Evolutionary conservation across 2,329 filamentous ascomycete genomes (phyloP), one percentile per base, ranked within the genome.

Genomic region (Apiospora malaysiana): DNA sequence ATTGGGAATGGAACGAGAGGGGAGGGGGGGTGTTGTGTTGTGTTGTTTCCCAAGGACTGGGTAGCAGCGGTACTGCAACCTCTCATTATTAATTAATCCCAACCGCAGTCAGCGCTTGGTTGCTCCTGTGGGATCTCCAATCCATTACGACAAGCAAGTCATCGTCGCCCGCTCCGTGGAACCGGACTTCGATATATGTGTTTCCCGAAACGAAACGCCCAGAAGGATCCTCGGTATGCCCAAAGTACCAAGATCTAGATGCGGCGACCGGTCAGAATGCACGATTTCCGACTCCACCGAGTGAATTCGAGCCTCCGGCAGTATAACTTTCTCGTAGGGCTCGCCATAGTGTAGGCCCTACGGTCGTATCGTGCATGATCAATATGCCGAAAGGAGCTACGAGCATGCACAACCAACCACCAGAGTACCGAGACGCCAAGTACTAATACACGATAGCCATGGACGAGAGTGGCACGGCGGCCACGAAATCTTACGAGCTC

Each of bases 301-400:
- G 27, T n/a, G 27, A 32, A 23, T 1, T 23, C 12, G 23, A n/a
- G 56, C 56, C 32, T 21, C 14, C 32, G 51, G 56, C 10, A 40
- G 32, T n/a, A 63, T 5, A 63, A 12, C 27, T 21, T 27, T 18
- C 51, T 18, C 18, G 25, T 59, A 21, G 25, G 49, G 49, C 16
- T 40, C 27, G 27, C 56, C 27, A 40, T 23, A 9, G 56, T 12
- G 27, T 63, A 21, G 56, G 27, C 32, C 56, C 18, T 32, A 6
- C 40, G 37, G 27, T 37, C n/a, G 27, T 40, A 63, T 63, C 32
- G 56, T 40, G 21, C 56, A 40, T 32, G 9, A 40, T 63, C 56
- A 16, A 63, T 59, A 37, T 59, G 51, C 51, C 51, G 51, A 59
- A 37, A 37, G 8, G 51, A 59, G 25, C 51, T n/a, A 32, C 51